phyloP scores from a whole-genome alignment of 2,329 filamentous ascomycete species.

The Sarocladium oryzae region DNA sequence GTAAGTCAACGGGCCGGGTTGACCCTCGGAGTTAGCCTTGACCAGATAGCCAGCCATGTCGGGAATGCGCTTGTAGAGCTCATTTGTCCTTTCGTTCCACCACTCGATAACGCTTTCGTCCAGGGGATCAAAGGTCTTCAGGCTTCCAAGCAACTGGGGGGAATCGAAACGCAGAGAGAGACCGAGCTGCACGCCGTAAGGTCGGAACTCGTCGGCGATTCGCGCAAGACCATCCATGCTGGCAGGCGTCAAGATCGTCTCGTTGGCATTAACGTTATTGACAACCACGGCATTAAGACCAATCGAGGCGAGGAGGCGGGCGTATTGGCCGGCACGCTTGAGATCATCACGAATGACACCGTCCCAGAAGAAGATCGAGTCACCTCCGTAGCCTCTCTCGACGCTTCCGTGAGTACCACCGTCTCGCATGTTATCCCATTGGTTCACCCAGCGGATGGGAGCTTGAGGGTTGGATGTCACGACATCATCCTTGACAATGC shows the following conservation, averaged over 20 bases:
- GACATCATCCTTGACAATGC: constrained; percentile 41
- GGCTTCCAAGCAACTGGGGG: constrained; percentile 47
- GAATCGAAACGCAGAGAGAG: constrained; percentile 65
- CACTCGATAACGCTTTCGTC: constrained; percentile 52
- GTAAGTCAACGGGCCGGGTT: constrained; percentile 63
- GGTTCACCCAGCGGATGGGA: constrained; percentile 62
- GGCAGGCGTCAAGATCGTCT: constrained; percentile 42
- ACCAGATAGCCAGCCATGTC: constrained; percentile 64
- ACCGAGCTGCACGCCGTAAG: constrained; percentile 59
- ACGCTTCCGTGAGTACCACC: constrained; percentile 41
- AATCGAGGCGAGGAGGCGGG: constrained; percentile 59
- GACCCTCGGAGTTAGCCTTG: constrained; percentile 67
- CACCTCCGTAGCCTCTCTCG: constrained; percentile 61
- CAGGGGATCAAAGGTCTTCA: constrained; percentile 60
- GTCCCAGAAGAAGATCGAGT: constrained; percentile 61
- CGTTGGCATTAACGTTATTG: constrained; percentile 69
- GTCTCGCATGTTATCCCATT: constrained; percentile 66
- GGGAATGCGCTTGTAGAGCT: constrained; percentile 54
- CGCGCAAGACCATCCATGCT: constrained; percentile 57
- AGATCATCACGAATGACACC: constrained; percentile 52
- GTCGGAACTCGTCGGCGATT: constrained; percentile 59
- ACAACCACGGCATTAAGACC: constrained; percentile 60
- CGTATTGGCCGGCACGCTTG: constrained; percentile 55
- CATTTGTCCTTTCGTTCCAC: constrained; percentile 55
- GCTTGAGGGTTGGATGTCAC: constrained; percentile 50